These are phyloP conservation scores for Melanopsichium pennsylvanicum DNA, from an alignment of 1,284 basidiomycete genomes.

Conservation along the genomic window DNA sequence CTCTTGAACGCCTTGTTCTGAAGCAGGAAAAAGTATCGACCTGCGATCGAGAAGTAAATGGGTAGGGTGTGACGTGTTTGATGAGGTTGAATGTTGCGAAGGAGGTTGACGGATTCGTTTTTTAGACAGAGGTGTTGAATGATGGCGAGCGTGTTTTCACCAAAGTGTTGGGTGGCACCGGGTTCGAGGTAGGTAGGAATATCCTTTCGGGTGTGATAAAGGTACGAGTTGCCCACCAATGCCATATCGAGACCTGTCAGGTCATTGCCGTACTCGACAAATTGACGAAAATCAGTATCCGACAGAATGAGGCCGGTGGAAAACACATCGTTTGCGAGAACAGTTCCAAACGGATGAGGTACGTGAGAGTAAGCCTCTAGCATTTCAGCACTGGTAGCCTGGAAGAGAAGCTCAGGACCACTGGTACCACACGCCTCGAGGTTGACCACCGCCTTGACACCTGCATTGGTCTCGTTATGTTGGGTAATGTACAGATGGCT, in stretches of 20 bases:
- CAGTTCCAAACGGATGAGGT: conserved; percentile 87
- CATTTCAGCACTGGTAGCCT: conserved; percentile 93
- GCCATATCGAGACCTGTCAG: conserved; percentile 77
- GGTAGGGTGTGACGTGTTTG: conserved; percentile 70
- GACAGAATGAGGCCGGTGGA: conserved; percentile 85
- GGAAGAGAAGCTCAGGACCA: conserved; percentile 90
- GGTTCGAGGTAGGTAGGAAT: conserved; percentile 80
- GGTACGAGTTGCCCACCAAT: conserved; percentile 88
- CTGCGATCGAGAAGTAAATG: conserved; percentile 72
- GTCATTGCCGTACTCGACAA: conserved; percentile 79
- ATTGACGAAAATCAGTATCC: conserved; percentile 73
- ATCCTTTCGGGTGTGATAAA: conserved; percentile 91
- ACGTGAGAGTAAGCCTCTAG: conserved; percentile 87
- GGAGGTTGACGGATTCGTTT: conserved; percentile 58
- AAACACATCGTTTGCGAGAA: conserved; percentile 93
- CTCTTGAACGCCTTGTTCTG: conserved; percentile 68
- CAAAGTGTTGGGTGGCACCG: conserved; percentile 86
- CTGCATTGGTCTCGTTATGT: conserved; percentile 66
- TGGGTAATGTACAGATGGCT: conserved; percentile 73
- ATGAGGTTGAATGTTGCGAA: conserved; percentile 35
- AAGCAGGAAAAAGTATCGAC: conserved; percentile 68
- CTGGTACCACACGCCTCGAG: conserved; percentile 90
- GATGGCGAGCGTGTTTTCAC: conserved; percentile 85
- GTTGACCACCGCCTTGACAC: conserved; percentile 87
- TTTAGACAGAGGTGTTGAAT: conserved; percentile 76